Base-by-base conservation (phyloP, 2,329 filamentous ascomycete genomes). In the Alternaria alternata region DNA sequence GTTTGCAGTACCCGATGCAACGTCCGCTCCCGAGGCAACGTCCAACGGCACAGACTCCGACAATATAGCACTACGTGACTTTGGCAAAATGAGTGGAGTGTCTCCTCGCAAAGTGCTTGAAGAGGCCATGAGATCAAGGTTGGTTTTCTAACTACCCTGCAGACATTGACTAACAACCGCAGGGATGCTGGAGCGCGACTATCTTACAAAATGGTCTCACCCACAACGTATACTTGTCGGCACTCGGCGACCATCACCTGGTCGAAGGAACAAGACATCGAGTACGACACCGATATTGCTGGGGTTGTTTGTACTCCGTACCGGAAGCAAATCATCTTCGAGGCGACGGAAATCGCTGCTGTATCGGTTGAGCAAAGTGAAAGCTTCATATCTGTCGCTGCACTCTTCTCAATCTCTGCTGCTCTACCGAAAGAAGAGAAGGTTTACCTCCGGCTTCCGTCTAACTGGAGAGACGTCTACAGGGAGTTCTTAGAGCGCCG, bases 391-490 rank as follows among this genome's bases (percentile, higher is more conserved):
- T 91, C 93, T 6, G 96, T 93, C 0, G 84, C 88, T 12, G 92
- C 91, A 2, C 81, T 99, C 1, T 97, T 96, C 75, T 85, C 91
- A 41, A 84, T 96, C 0, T 97, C 93, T 65, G 88, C 88, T 1
- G 85, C 87, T n/a, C 91, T 89, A 16, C 80, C 87, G 0, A 95
- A 92, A 69, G 94, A 98, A 72, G 93, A 96, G 64, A 98, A 96
- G 75, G 87, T 92, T 3, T 90, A 90, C 60, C 77, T 96, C 63
- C 87, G 91, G 51, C 82, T 99, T 16, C 92, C 94, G 4, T 84
- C 89, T 0, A 84, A 87, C 2, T 99, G 93, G 91, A 89, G 92
- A 74, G 91, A 96, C 66, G 81, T 97, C 1, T 97, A 94, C 89
- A 85, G 86, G 9, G 93, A 98, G 73, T 86, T 97, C 59, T 83